These are phyloP conservation scores for Solanum tarijense DNA, from an alignment of 257 asterid species.

Conservation along the genomic window DNA sequence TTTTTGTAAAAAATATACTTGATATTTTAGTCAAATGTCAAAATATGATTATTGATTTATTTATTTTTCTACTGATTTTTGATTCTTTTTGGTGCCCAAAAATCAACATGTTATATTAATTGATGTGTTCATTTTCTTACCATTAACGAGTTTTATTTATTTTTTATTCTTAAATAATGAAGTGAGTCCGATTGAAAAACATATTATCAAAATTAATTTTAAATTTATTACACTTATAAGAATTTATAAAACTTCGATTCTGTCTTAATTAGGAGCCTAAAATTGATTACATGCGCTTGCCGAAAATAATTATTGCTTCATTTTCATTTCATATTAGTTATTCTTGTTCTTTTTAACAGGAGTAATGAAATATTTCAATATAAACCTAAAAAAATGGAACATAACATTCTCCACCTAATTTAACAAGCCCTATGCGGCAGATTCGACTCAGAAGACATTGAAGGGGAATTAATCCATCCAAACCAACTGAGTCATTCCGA, in stretches of 20 bases:
- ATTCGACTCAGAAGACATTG: neutral
- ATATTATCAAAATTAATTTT: neutral
- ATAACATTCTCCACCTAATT: too few species aligned
- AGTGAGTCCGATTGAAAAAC: neutral
- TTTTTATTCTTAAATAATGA: too few species aligned
- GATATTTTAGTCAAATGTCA: neutral
- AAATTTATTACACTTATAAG: too few species aligned
- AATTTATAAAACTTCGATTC: too few species aligned
- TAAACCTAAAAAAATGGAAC: neutral
- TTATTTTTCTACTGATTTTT: neutral
- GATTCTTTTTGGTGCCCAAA: neutral
- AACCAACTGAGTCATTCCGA: too few species aligned
- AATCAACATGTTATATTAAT: neutral
- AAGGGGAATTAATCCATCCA: neutral
- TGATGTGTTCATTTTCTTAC: neutral
- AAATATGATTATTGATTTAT: too few species aligned
- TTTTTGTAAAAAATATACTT: neutral
- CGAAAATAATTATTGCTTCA: neutral
- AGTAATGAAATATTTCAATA: neutral
- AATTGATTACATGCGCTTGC: neutral
- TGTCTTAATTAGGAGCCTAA: neutral
- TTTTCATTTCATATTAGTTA: neutral
- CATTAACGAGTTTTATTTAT: neutral
- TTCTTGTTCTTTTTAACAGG: neutral
- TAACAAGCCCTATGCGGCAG: accelerated